Evolutionary conservation across 768 basidiomycete species (phyloP).

Genomic region (Amanita rimosa): DNA sequence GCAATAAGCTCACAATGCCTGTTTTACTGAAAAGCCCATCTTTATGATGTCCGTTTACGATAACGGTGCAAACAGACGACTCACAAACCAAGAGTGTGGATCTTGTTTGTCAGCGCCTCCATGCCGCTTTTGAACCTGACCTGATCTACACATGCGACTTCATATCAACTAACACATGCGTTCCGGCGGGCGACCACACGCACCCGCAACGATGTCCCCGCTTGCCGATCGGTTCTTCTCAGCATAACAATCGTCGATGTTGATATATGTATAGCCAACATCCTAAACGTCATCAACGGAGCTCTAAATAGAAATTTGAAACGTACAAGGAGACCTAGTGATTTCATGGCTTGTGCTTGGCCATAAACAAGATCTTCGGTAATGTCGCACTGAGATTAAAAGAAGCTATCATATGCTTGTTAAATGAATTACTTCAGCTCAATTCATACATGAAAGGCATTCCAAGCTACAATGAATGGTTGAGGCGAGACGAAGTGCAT

Average conservation of each 20-base stretch:
- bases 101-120: constrained; percentile 39
- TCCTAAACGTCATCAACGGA: constrained; percentile 20
- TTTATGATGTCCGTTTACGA: not conserved
- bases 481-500: not conserved
- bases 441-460: constrained; percentile 45
- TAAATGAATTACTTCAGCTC: not conserved
- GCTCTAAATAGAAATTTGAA: not conserved
- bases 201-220: constrained; percentile 46
- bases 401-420: constrained; percentile 7
- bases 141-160: constrained; percentile 23
- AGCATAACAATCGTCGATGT: constrained; percentile 58
- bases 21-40: constrained; percentile 19
- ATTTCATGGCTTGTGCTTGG: constrained; percentile 40
- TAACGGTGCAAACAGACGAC: not conserved
- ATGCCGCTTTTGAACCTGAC: constrained; percentile 45
- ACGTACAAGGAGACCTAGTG: constrained; percentile 41
- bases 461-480: constrained; percentile 38
- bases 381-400: constrained; percentile 38
- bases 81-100: constrained; percentile 51
- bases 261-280: constrained; percentile 47
- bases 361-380: constrained; percentile 39
- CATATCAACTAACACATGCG: not conserved
- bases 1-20: constrained; percentile 24
- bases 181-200: not conserved
- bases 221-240: constrained; percentile 37